Base-by-base conservation (phyloP, 208 protist species). In the Acanthamoeba sp. region DNA sequence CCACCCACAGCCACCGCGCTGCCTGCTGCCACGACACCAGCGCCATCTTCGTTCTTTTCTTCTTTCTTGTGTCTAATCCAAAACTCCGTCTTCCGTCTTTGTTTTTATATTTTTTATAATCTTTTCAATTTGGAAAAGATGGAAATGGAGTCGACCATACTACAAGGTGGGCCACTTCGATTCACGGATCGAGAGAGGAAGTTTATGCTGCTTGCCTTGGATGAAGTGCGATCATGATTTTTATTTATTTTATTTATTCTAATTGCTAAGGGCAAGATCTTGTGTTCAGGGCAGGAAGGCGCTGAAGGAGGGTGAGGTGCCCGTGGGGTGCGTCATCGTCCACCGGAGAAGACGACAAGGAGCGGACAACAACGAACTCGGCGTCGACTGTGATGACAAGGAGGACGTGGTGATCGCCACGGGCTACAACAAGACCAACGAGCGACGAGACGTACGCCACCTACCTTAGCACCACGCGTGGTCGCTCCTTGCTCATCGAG, bases 271-370 rank as follows among this genome's bases (percentile, higher is more conserved):
- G 6, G 48, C n/a, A 50, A 6, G 32, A 22, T 9, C 27, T 20
- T 88, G 22, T 29, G n/a, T 16, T 52, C 24, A 94, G 95, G 95
- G 87, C 10, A 24, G 62, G 22, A 95, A 95, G 50, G 94, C 95
- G 22, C 82, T 95, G 16, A 24, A 24, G 18, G 80, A 87, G 12
- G 87, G 98, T 12, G 98, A 99, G 87, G 99, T 99, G 5, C 98
- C 99, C 0, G 98, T 99, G 20, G 99, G 98, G 12, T 99, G 98
- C 96, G 98, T 99, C 2, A 91, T 99, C 36, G 98, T 99, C 1
- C 71, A 45, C 32, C 59, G 80, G 96, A 66, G 4, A 16, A 29
- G 24, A 38, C 97, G 10, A 42, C 98, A 12, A 88, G 95, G 18
- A 36, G 95, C 5, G 98, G 98, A 0, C 96, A 96, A 12, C 89